Base-by-base conservation (phyloP, 2,329 filamentous ascomycete genomes). In the Pseudonectria foliicola region DNA sequence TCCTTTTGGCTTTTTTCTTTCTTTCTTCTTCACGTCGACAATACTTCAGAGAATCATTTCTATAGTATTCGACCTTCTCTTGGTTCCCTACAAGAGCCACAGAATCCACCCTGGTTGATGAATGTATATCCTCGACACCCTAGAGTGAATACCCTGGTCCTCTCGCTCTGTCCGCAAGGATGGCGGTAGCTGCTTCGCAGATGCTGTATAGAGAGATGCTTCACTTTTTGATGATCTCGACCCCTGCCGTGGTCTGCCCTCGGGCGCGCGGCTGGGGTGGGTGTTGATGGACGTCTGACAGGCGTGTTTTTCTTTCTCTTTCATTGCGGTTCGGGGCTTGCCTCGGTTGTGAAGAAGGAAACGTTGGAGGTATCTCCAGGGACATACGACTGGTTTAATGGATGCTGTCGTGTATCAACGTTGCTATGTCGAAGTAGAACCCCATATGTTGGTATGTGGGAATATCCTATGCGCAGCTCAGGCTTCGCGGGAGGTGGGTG, bases 81-180 rank as follows among this genome's bases (percentile, higher is more conserved):
- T 81, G 85, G 79, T 82, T 89, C 77, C 78, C 77, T 75, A 87
- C 75, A 82, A 73, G 73, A 93, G 87, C 84, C 76, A 86, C 82
- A 89, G 81, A 85, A 75, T 78, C 78, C 76, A 89, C 79, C 84
- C 85, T 87, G 85, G 85, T 83, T 85, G 86, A 93, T 92, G 86
- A 93, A 64, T 65, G 53, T 57, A 84, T 75, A 80, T 85, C 85
- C 82, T 85, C 85, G 78, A 71, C 73, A 68, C 81, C 82, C 80
- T 77, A 85, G 84, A 88, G 85, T 92, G 85, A 89, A 82, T 72
- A 71, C 66, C 66, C 60, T 60, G 60, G 60, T 73, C 67, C 71
- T 72, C 67, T 75, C 72, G 73, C 39, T 49, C 72, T 71, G 64
- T 68, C 72, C 68, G 73, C 57, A 73, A 77, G 69, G 74, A 69